A percentile compares a stretch with the other conserved stretches of the same genome.
Evolutionary conservation across 2,329 filamentous ascomycete genomes (phyloP).

Genomic region (Pseudocercospora vitis): DNA sequence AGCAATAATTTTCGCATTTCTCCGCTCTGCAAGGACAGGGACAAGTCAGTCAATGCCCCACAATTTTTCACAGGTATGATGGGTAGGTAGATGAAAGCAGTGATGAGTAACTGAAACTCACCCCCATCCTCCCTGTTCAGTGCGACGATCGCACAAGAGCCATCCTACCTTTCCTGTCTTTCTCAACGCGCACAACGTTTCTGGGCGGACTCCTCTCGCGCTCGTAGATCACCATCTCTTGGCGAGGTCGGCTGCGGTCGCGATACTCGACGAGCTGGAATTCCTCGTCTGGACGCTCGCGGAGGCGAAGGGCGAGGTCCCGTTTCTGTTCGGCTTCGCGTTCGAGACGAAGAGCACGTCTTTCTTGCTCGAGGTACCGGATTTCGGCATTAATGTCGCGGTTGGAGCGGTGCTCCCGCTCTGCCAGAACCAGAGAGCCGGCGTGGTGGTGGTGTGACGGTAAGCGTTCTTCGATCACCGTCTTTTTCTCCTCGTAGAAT

Average conservation of each 20-base stretch:
- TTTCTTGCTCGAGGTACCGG: slow-evolving; percentile 67
- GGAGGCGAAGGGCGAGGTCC: slow-evolving; percentile 42
- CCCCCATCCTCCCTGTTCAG: slow-evolving; percentile 47
- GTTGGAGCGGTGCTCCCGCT: slow-evolving; percentile 43
- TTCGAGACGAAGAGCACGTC: slow-evolving; percentile 58
- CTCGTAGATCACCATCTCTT: slow-evolving; percentile 60
- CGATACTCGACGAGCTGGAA: slow-evolving; percentile 48
- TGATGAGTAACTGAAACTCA: slow-evolving; percentile 3
- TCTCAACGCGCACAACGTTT: slow-evolving; percentile 70
- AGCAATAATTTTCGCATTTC: slow-evolving; percentile 47
- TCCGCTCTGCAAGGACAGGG: slow-evolving; percentile 39
- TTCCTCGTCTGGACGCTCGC: slow-evolving; percentile 52
- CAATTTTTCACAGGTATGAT: background rate
- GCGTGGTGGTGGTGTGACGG: slow-evolving; percentile 24
- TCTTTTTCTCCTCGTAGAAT: slow-evolving; percentile 34
- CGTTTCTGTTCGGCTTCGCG: slow-evolving; percentile 50
- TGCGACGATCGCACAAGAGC: slow-evolving; percentile 76
- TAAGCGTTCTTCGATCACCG: slow-evolving; percentile 34
- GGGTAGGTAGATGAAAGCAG: background rate
- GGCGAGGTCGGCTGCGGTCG: slow-evolving; percentile 53
- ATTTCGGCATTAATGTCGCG: slow-evolving; percentile 73
- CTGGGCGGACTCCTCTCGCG: slow-evolving; percentile 45
- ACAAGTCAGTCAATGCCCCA: slow-evolving; percentile 18
- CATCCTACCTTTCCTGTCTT: slow-evolving; percentile 96
- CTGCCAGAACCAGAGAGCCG: slow-evolving; percentile 25